These are phyloP conservation scores for Orbilia quercus DNA, from an alignment of 2,329 filamentous ascomycete species.

Conservation along the genomic window DNA sequence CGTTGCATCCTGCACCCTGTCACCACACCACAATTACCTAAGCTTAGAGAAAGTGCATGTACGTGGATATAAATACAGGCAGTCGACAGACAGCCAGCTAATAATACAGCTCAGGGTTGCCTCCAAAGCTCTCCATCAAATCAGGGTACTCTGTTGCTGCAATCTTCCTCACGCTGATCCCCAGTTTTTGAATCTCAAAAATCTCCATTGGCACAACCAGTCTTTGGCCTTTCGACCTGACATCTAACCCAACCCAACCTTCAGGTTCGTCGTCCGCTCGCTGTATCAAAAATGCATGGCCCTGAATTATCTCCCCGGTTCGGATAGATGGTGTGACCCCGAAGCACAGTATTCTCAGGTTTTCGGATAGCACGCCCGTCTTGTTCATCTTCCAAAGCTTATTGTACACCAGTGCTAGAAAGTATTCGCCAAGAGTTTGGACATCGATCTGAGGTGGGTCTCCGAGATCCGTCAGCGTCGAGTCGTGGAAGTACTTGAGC, in stretches of 20 bases:
- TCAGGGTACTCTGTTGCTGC: conserved; percentile 13
- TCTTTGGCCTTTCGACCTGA: too few species aligned
- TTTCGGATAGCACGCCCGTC: conserved; percentile 9
- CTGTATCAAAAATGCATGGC: conserved; percentile 23
- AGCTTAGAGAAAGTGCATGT: neutral
- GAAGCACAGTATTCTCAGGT: conserved; percentile 30
- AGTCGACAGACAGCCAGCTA: neutral
- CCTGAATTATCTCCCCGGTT: conserved; percentile 1
- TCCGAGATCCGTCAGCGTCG: conserved; percentile 11
- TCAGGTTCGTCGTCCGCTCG: neutral
- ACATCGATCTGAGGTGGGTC: neutral
- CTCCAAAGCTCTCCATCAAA: conserved; percentile 25
- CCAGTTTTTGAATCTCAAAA: neutral
- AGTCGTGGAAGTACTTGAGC: conserved; percentile 38
- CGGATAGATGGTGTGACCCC: neutral
- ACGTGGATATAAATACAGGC: too few species aligned
- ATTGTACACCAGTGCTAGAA: neutral
- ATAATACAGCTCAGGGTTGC: conserved; percentile 22
- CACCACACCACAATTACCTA: neutral
- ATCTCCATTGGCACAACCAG: too few species aligned
- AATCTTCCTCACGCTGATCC: conserved; percentile 10
- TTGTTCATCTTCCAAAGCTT: conserved; percentile 5
- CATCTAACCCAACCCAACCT: neutral
- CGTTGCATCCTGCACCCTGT: neutral
- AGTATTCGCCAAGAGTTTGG: neutral